These are phyloP conservation scores for Xylariaceae sp. DNA, from an alignment of 2,329 filamentous ascomycete genomes.

Conservation along the genomic window DNA sequence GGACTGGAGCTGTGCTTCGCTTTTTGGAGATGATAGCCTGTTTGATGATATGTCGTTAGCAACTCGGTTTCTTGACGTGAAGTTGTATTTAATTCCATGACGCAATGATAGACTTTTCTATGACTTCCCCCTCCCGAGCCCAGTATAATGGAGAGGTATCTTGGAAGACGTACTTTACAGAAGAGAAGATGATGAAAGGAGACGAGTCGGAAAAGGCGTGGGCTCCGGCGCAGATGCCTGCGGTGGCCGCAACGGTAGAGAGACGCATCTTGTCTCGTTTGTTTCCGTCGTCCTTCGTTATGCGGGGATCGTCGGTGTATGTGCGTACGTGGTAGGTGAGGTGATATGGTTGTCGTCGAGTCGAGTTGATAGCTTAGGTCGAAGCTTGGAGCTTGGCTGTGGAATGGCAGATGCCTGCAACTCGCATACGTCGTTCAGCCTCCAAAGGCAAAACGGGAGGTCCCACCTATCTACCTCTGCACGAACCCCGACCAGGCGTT, in stretches of 20 bases:
- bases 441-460: background rate
- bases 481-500: background rate
- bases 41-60: slow-evolving; percentile 8
- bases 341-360: background rate
- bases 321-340: background rate
- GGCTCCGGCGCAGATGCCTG: slow-evolving; percentile 55
- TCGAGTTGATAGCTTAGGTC: background rate
- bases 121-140: background rate
- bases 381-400: slow-evolving; percentile 4
- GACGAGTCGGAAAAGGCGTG: slow-evolving; percentile 81
- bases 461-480: no score
- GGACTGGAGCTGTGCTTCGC: slow-evolving; percentile 44
- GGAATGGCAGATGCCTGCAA: slow-evolving; percentile 2
- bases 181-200: slow-evolving; percentile 86
- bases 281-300: background rate
- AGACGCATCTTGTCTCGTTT: slow-evolving; percentile 47
- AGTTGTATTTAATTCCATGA: background rate
- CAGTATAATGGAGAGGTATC: background rate
- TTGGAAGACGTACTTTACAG: slow-evolving; percentile 60
- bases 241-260: slow-evolving; percentile 45
- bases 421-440: slow-evolving; percentile 5
- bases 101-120: slow-evolving; percentile 1
- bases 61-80: background rate
- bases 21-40: slow-evolving; percentile 31
- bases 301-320: background rate